Base-by-base conservation (phyloP, 768 basidiomycete species). In the Sarcomyxa edulis region DNA sequence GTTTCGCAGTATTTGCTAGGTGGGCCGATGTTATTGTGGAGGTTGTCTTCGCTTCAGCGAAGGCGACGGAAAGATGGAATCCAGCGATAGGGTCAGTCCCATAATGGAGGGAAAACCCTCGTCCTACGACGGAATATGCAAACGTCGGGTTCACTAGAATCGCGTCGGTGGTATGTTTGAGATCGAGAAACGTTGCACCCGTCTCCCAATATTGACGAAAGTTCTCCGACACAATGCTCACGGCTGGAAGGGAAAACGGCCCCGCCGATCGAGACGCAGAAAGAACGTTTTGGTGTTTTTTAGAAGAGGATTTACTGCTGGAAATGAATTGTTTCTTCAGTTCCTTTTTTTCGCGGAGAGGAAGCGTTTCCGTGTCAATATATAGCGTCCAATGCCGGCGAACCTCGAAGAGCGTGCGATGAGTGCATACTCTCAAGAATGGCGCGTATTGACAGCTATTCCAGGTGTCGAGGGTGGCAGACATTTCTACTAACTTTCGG, bases 101-200 rank as follows among this genome's bases (percentile, higher is more conserved):
- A 42, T 72, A 68, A 37, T 74, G 69, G 2, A 71, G 57, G 12
- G 55, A 48, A 42, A 61, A 72, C 2, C 49, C 59, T 40, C 56
- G 50, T 7, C 71, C 70, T 11, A 48, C 51, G 6, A 55, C 48
- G 3, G 65, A 65, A 45, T 67, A 71, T 0, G 61, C 58, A 35
- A 73, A 74, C 0, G 68, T 69, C 3, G 73, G 73, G 43, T 76
- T 76, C 22, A 66, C 37, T 19, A 60, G 40, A 4, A 48, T 63
- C 2, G 61, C 56, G 5, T 45, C 34, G 4, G 46, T 31, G 19
- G 42, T 35, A 3, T 53, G 36, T 4, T 40, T 43, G 1, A 42
- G 31, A 14, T 47, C 40, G 11, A 48, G 34, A 22, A 58, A 53
- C 0, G 67, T 68, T 3, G 65, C 57, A 2, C 73, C 73, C 0